A percentile compares a stretch with the other conserved stretches of the same genome.
Evolutionary conservation across 805 yeast species (phyloP).

Genomic region (Saturnispora sanitii): DNA sequence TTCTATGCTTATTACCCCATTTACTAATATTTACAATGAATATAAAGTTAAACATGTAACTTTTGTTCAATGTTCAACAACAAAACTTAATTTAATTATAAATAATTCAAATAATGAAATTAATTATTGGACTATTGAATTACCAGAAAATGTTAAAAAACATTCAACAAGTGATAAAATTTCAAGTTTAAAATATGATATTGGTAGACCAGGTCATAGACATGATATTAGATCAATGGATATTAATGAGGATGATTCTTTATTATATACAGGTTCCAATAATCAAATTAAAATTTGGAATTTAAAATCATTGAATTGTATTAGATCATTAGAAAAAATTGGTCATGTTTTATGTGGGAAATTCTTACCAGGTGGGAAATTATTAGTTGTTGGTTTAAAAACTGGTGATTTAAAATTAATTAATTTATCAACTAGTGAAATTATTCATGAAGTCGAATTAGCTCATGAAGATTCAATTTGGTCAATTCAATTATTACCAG

Average conservation of each 20-base stretch:
- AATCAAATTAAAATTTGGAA: conserved; percentile 90
- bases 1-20: conserved; percentile 56
- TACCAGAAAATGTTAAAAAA: conserved; percentile 51
- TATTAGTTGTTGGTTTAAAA: conserved; percentile 82
- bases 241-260: conserved; percentile 67
- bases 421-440: conserved; percentile 75
- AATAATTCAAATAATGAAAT: conserved; percentile 67
- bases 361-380: conserved; percentile 85
- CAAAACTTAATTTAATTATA: conserved; percentile 47
- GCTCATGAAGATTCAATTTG: conserved; percentile 79
- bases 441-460: conserved; percentile 55
- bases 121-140: conserved; percentile 50
- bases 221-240: conserved; percentile 80
- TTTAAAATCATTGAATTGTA: conserved; percentile 55
- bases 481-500: conserved; percentile 80
- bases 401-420: conserved; percentile 75
- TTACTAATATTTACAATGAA: conserved; percentile 53
- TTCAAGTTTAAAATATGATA: conserved; percentile 37
- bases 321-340: conserved; percentile 71
- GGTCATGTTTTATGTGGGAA: conserved; percentile 77
- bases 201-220: conserved; percentile 81
- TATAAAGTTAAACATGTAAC: conserved; percentile 55
- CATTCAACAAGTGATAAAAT: conserved; percentile 33
- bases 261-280: conserved; percentile 83
- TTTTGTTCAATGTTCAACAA: conserved; percentile 48